Base-by-base conservation (phyloP, 1,139 yeast species). In the Yamadazyma friedrichii region DNA sequence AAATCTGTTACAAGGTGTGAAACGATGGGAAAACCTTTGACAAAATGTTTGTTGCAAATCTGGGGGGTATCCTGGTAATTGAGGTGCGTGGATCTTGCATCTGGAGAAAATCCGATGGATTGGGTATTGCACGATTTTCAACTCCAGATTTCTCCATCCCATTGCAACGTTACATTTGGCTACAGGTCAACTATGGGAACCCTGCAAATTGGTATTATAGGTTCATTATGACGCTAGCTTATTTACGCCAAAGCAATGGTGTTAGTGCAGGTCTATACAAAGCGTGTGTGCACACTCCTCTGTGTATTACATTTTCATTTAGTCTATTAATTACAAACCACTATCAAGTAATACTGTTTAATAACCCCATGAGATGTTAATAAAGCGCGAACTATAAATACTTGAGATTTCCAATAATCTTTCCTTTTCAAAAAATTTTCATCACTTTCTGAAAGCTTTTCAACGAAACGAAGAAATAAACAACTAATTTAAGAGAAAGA, bases 401-500 rank as follows among this genome's bases (percentile, higher is more conserved):
- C 8, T 22, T 11, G 36, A 26, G 17, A 22, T 24, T 41, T 37
- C 41, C 43, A 30, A 12, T 30, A 33, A 38, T 30, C 39, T 38
- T 38, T 41, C 41, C 43, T 9, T 32, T 37, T 37, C 29, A 20
- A 20, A 20, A 6, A 6, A 6, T 20, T 20, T 20, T 20, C 5
- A 20, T 20, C 24, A 20, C 5, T 20, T 6, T 5, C 24, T 20
- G 24, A 20, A 20, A 20, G 5, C 24, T 20, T 20, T 20, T 20
- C 24, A 20, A 20, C 24, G 8, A 20, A 20, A 20, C 5, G 24
- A 20, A 20, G 6, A 28, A 11, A 11, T 12, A 28, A 28, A 11
- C 8, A 28, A 8, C 31, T 28, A 28, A 12, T 31, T 31, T 31
- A 11, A 20, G 24, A 20, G 24, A 6, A 20, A 20, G 8, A 20